A percentile compares a stretch with the other conserved stretches of the same genome.
Conservation (phyloP, 129 eudicot genomes). For the Kitagawia praeruptora region DNA sequence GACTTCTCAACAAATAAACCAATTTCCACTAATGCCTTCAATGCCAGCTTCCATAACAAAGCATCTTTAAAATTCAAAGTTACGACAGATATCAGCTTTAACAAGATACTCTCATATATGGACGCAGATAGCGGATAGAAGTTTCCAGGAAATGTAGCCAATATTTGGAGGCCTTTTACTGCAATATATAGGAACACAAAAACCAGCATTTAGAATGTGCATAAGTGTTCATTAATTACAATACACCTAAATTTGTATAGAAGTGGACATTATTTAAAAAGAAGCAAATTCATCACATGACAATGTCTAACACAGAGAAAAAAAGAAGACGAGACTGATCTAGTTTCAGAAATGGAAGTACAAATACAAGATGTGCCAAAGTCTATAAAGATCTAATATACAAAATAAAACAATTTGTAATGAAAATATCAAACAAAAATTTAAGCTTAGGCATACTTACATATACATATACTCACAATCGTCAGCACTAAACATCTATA, state of each 20-base stretch:
- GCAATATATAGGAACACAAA: slow-evolving; percentile 14
- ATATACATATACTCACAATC: neutral
- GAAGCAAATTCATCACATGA: neutral
- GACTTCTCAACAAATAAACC: slow-evolving; percentile 40
- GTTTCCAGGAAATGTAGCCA: slow-evolving; percentile 78
- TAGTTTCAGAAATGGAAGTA: neutral
- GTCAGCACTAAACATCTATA: neutral
- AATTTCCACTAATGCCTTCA: slow-evolving; percentile 54
- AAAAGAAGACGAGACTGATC: neutral
- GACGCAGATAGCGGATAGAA: slow-evolving; percentile 43
- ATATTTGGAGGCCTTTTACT: slow-evolving; percentile 69
- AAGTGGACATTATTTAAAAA: neutral
- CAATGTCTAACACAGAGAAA: neutral
- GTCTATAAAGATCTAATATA: neutral
- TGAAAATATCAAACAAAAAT: neutral
- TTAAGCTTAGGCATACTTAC: neutral
- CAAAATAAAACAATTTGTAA: neutral
- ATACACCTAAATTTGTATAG: neutral
- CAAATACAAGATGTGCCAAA: neutral
- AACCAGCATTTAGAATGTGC: neutral
- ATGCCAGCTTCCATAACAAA: slow-evolving; percentile 43
- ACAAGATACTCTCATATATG: slow-evolving; percentile 52
- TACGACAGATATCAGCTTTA: slow-evolving; percentile 45
- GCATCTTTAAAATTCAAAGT: slow-evolving; percentile 24
- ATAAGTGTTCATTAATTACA: neutral